Percentiles rank a stretch among this genome's conserved stretches.
These are phyloP conservation scores for Blastocladiella emersonii DNA, from an alignment of 371 early-diverging fungal species.

Conservation along the genomic window DNA sequence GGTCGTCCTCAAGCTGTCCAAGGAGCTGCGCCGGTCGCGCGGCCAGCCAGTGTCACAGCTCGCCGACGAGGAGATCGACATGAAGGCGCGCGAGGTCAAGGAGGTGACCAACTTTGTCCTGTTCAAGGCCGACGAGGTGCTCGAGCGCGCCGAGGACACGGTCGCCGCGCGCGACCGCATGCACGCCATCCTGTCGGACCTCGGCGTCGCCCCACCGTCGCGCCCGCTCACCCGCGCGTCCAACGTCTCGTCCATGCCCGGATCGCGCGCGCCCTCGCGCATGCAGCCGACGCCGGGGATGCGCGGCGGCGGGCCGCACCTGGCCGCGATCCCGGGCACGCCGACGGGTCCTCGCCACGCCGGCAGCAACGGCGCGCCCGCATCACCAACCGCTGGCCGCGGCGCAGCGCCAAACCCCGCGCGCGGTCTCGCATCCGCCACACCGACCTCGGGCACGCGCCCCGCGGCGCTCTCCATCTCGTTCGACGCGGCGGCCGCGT, in stretches of 20 bases:
- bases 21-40: slow-evolving; percentile 12
- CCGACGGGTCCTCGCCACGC: no score
- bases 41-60: not conserved
- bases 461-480: no score
- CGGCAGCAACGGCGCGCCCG: no score
- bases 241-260: not conserved
- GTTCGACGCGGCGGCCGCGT: no score
- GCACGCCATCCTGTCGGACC: not conserved
- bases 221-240: slow-evolving; percentile 20
- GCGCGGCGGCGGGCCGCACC: no score
- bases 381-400: no score
- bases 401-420: no score
- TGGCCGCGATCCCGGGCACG: no score
- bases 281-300: not conserved
- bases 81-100: slow-evolving; percentile 17
- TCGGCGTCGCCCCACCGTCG: slow-evolving; percentile 24
- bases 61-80: slow-evolving; percentile 20
- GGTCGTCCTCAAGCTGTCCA: slow-evolving; percentile 9
- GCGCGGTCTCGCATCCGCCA: no score
- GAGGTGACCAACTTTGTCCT: slow-evolving; percentile 24
- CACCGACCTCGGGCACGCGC: no score
- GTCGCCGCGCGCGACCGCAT: slow-evolving; percentile 16
- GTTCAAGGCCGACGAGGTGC: slow-evolving; percentile 16
- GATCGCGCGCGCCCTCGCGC: slow-evolving; percentile 7
- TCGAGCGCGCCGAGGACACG: slow-evolving; percentile 14